Conservation (phyloP, 2,329 filamentous ascomycete genomes). For the Colletotrichum sp. region DNA sequence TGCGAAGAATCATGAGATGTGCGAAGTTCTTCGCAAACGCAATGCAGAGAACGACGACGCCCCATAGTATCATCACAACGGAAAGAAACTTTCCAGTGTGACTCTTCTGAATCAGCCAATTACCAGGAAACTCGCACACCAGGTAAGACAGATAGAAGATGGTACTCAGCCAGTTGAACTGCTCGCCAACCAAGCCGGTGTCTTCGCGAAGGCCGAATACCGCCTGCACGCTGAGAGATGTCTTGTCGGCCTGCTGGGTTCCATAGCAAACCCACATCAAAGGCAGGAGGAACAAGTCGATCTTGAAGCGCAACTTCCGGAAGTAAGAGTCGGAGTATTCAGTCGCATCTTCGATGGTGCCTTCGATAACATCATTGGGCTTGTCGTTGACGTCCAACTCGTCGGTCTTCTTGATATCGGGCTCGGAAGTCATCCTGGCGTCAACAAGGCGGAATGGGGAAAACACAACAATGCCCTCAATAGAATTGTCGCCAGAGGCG, state of each 20-base stretch:
- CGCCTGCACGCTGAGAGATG: conserved; percentile 30
- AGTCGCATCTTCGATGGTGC: conserved; percentile 5
- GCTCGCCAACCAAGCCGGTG: conserved; percentile 29
- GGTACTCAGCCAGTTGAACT: conserved; percentile 34
- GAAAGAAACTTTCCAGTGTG: conserved; percentile 37
- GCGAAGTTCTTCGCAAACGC: conserved; percentile 33
- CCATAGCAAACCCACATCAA: conserved; percentile 34
- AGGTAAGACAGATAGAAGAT: conserved; percentile 33
- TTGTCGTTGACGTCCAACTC: not conserved
- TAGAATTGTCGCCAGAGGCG: not conserved
- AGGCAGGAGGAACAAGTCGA: conserved; percentile 32
- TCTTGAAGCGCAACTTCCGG: conserved; percentile 31
- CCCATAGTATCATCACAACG: conserved; percentile 36
- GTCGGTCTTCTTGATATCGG: not conserved
- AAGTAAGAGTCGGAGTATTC: conserved; percentile 28
- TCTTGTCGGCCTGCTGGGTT: conserved; percentile 34
- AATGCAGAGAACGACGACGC: conserved; percentile 32
- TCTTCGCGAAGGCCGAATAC: conserved; percentile 33
- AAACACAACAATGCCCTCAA: not conserved
- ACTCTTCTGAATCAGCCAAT: conserved; percentile 22
- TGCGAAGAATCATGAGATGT: conserved; percentile 31
- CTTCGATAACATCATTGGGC: not conserved
- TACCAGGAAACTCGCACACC: conserved; percentile 30
- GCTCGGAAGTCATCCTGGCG: not conserved
- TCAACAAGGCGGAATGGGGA: not conserved